phyloP scores from a whole-genome alignment of 169 alveolate species.

The Plasmodium coatneyi region DNA sequence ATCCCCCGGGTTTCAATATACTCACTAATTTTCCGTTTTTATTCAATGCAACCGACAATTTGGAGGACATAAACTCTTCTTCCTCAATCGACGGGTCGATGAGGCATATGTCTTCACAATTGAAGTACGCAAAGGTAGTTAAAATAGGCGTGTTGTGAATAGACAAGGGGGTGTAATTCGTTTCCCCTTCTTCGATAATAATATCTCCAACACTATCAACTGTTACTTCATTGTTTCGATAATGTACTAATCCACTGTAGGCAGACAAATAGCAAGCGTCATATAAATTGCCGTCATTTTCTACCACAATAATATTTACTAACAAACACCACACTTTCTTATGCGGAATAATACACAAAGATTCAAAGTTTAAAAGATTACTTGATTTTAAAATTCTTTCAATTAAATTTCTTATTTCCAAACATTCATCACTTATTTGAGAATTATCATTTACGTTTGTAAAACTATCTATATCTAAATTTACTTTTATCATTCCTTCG shows the following conservation, averaged over 20 bases:
- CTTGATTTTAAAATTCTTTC: constrained; percentile 60
- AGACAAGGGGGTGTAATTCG: constrained; percentile 44
- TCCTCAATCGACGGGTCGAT: constrained; percentile 46
- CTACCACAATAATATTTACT: constrained; percentile 43
- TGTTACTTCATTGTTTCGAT: constrained; percentile 26
- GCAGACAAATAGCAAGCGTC: constrained; percentile 71
- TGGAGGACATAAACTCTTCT: constrained; percentile 70
- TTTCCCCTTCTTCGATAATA: constrained; percentile 40
- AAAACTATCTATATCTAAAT: constrained; percentile 64
- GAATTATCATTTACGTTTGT: constrained; percentile 10
- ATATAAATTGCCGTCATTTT: constrained; percentile 64
- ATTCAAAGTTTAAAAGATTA: constrained; percentile 60
- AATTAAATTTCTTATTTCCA: constrained; percentile 57
- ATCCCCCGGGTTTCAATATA: constrained; percentile 58
- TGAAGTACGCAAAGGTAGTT: constrained; percentile 62
- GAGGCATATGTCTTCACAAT: constrained; percentile 35
- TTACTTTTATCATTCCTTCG: constrained; percentile 52
- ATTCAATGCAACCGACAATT: constrained; percentile 47
- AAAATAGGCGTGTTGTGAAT: constrained; percentile 45
- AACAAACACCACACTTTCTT: constrained; percentile 63
- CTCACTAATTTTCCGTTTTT: constrained; percentile 45
- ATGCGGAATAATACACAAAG: constrained; percentile 60
- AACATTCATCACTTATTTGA: constrained; percentile 42
- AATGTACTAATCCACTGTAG: constrained; percentile 55
- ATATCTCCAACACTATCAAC: constrained; percentile 8